phyloP scores from a whole-genome alignment of 306 rosid genomes.

The Myrica gale region DNA sequence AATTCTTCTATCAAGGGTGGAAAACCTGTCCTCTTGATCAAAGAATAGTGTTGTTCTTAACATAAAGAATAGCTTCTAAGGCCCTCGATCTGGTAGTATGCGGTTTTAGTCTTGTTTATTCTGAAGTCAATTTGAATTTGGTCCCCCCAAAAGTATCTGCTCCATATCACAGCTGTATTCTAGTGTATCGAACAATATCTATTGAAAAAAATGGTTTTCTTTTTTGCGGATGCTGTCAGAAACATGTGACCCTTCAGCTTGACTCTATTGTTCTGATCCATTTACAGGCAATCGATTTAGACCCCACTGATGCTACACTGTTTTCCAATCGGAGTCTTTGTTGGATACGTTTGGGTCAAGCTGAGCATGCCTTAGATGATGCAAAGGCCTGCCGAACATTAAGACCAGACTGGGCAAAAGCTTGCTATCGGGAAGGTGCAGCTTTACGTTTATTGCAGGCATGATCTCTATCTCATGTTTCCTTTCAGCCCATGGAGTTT shows the following conservation, averaged over 20 bases:
- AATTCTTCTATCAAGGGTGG: too few species aligned
- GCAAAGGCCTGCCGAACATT: conserved; percentile 81
- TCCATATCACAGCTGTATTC: background rate
- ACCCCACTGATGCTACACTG: conserved; percentile 61
- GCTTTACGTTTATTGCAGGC: conserved; percentile 88
- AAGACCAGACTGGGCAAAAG: conserved; percentile 92
- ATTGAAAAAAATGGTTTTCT: background rate
- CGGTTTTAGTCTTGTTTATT: background rate
- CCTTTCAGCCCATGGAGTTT: conserved; percentile 15
- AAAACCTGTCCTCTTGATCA: too few species aligned
- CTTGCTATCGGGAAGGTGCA: conserved; percentile 96
- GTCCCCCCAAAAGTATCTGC: background rate
- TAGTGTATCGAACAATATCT: background rate
- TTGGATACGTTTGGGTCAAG: conserved; percentile 79
- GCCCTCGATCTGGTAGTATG: background rate
- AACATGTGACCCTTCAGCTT: conserved; percentile 17
- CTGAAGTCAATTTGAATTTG: background rate
- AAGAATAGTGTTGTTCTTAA: too few species aligned
- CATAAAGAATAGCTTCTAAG: background rate
- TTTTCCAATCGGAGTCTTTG: conserved; percentile 92
- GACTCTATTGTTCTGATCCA: conserved; percentile 16
- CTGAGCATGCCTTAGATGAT: conserved; percentile 84
- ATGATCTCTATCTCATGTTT: conserved; percentile 27
- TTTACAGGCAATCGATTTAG: conserved; percentile 80
- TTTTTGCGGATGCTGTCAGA: background rate